Evolutionary conservation across 2,329 filamentous ascomycete species (phyloP), one percentile per base, ranked within the genome.

Genomic region (Paradendryphiella salina): DNA sequence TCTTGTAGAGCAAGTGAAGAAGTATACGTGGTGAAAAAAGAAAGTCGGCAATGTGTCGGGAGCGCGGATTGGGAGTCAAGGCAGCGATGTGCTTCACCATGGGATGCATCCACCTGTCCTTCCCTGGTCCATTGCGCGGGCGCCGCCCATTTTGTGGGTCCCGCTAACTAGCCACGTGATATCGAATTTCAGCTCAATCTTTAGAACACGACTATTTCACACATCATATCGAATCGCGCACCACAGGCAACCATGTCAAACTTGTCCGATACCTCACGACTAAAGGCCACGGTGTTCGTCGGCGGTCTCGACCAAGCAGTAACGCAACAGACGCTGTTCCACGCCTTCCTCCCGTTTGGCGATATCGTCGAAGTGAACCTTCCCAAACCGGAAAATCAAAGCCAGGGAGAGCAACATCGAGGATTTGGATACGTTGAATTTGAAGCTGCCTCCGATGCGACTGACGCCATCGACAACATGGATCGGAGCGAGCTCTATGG

Each of bases 381-480:
- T 13, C 94, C 94, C 15, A 95, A 94, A 74, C 88, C 90, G 50
- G 92, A 96, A 69, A 80, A 86, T 56, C 87, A 88, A 59, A 91
- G 89, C 56, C 85, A 88, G 5, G 85, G 82, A 39, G 89, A 95
- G 33, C 78, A 85, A 23, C 94, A 99, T 73, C 82, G 92, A 44
- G 94, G 95, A 0, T 99, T 97, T 73, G 94, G 92, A 51, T 97
- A 99, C 71, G 89, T 99, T 42, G 94, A 99, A 70, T 99, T 89
- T 68, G 91, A 96, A 65, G 83, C 90, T 50, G 81, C 85, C 10
- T 84, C 87, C 50, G 94, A 99, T 75, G 93, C 92, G 21, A 86
- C 86, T 67, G 93, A 97, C 75, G 94, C 94, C 42, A 96, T 99
- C 72, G 91, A 97, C 80, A 99, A 99, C 71, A 97, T 99, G 93